Conservation (phyloP, 176 grass and related monocot genomes). For the Dendrocalamus sinicus region DNA sequence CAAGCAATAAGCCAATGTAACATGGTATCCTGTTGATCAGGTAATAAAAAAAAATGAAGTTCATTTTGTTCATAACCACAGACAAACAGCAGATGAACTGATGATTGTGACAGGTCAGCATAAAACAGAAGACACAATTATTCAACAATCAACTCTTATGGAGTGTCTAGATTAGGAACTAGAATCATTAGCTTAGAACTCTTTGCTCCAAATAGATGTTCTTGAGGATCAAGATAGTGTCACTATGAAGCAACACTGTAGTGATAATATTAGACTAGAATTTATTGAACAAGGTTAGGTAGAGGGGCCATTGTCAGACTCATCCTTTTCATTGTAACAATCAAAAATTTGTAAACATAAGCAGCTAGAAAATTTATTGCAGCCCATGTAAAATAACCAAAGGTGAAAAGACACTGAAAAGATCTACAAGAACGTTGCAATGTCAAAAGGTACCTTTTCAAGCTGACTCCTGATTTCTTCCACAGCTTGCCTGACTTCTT, state of each 20-base stretch:
- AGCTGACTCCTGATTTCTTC: slow-evolving; percentile 84
- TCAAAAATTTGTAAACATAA: neutral
- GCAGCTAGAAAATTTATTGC: neutral
- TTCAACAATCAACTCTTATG: neutral
- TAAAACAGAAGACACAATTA: neutral
- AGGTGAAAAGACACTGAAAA: slow-evolving; percentile 15
- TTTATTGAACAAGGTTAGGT: neutral
- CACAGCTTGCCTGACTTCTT: slow-evolving; percentile 90
- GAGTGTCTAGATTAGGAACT: neutral
- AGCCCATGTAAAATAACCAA: slow-evolving; percentile 1
- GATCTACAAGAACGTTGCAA: neutral
- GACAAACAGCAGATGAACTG: neutral
- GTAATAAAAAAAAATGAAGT: neutral
- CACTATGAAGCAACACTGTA: neutral
- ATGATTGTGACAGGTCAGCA: neutral
- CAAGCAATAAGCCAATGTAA: neutral
- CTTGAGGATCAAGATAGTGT: neutral
- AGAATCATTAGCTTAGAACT: neutral
- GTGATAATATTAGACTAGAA: neutral
- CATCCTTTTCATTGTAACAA: neutral
- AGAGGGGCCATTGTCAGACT: neutral
- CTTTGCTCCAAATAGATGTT: neutral
- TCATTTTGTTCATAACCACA: neutral
- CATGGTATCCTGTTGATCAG: neutral
- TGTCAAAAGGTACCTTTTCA: slow-evolving; percentile 58